Percentiles rank a stretch among this genome's conserved stretches.
Conservation (phyloP, 352 stramenopile genomes). For the Pythium apleroticum region DNA sequence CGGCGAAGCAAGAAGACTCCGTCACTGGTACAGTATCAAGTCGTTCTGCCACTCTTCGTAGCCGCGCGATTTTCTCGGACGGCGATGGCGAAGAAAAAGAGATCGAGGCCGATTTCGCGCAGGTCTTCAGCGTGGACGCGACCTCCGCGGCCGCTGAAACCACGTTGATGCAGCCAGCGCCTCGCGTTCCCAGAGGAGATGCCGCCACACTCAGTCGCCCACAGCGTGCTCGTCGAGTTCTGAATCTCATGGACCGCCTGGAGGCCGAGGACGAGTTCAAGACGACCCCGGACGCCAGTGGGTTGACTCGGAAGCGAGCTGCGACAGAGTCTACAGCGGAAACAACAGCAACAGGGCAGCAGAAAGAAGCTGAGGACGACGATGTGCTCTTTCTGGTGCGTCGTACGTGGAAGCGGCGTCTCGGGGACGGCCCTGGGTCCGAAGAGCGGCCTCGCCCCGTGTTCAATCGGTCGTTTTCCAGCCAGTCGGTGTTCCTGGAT, state of each 20-base stretch:
- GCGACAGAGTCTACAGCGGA: background rate
- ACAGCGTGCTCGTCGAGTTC: conserved; percentile 12
- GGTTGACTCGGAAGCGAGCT: background rate
- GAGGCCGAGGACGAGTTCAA: background rate
- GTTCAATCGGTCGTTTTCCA: conserved; percentile 30
- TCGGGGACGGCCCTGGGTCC: background rate
- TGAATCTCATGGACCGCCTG: conserved; percentile 20
- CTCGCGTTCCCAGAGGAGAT: background rate
- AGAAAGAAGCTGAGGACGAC: background rate
- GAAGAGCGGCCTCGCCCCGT: conserved; percentile 5
- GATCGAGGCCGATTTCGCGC: background rate
- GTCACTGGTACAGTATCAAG: background rate
- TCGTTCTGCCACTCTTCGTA: background rate
- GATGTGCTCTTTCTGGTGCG: conserved; percentile 17
- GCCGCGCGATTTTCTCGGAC: conserved; percentile 16
- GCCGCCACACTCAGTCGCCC: background rate
- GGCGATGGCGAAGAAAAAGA: conserved; percentile 4
- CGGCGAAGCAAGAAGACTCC: background rate
- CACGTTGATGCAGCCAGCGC: conserved; percentile 15
- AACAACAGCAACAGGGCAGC: background rate
- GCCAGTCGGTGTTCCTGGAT: conserved; percentile 27
- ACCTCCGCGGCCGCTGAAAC: conserved; percentile 1
- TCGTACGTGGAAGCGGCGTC: conserved; percentile 36
- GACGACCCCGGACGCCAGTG: background rate
- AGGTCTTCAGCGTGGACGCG: conserved; percentile 14